Evolutionary conservation across 2,329 filamentous ascomycete genomes (phyloP), one percentile per base, ranked within the genome.

Genomic region (Cytospora piceicola): DNA sequence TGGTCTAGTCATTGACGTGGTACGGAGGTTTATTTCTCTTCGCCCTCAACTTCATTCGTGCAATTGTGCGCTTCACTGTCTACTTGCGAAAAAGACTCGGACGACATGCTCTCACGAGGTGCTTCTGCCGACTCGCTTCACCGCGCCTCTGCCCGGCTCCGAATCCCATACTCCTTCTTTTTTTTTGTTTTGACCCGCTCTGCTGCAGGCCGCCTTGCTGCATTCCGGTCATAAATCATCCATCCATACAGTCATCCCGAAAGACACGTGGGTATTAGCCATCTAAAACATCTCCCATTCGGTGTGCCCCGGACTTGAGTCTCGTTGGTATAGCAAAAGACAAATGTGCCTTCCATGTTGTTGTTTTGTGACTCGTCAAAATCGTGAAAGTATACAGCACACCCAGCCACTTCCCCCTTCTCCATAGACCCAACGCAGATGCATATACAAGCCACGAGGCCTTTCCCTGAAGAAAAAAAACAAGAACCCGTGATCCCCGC

Each of bases 271-370:
- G 46, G n/a, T 49, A 24, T 49, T 22, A 11, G 61, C 61, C 61
- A 51, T 55, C 61, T 36, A 32, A 63, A 51, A 55, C 61, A 17
- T 57, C 20, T 57, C 42, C 30, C 53, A 52, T 52, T 46, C 53
- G 51, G 46, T 57, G 57, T 65, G 58, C 56, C 58, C 60, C 63
- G 58, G 63, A 67, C 55, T 63, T 59, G 66, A 65, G 61, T 63
- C 66, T 53, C 63, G 46, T 54, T 52, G 46, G 30, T 65, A 49
- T 67, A 67, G 55, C 42, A 29, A 55, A 59, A 65, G 49, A 60
- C 57, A 55, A n/a, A 54, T 36, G 60, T 57, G 34, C 58, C 66
- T 59, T 59, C 24, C 58, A 64, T 51, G 24, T 22, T 51, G 11
- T 39, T 49, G 52, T 58, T 61, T 63, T 65, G 17, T 65, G 52